A percentile compares a stretch with the other conserved stretches of the same genome.
Evolutionary conservation across 2,329 filamentous ascomycete species (phyloP).

Genomic region (Phoma sp.): DNA sequence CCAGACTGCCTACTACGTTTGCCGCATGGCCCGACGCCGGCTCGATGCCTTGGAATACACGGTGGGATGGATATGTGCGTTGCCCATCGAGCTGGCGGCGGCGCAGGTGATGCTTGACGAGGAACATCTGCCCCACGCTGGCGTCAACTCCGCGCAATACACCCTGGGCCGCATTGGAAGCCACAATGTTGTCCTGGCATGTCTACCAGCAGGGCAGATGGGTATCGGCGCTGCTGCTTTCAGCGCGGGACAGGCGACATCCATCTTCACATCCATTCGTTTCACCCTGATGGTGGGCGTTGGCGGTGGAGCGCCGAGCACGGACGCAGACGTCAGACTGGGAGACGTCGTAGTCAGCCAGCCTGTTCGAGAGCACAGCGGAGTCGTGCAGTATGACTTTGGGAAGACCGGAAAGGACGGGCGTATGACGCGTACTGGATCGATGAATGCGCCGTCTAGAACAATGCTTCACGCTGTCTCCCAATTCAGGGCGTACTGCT

Average conservation of each 20-base stretch:
- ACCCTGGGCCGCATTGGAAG: slow-evolving; percentile 29
- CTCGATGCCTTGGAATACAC: slow-evolving; percentile 28
- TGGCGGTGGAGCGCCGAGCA: not conserved
- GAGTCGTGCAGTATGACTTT: slow-evolving; percentile 16
- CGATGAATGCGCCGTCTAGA: slow-evolving; percentile 11
- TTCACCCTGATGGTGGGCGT: not conserved
- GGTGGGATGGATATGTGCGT: slow-evolving; percentile 44
- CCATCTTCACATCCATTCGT: not conserved
- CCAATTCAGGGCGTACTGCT: not conserved
- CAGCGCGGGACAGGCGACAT: not conserved
- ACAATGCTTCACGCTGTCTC: slow-evolving; percentile 10
- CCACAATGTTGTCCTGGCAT: slow-evolving; percentile 46
- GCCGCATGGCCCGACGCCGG: not conserved
- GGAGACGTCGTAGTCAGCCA: slow-evolving; percentile 20
- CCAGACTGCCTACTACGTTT: too few species aligned
- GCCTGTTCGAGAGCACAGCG: slow-evolving; percentile 1
- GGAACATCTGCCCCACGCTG: slow-evolving; percentile 25
- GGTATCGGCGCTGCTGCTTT: slow-evolving; percentile 42
- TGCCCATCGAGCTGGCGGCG: slow-evolving; percentile 42
- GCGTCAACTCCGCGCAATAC: slow-evolving; percentile 27
- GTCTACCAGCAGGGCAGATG: slow-evolving; percentile 36
- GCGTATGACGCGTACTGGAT: slow-evolving; percentile 7
- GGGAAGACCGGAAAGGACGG: not conserved
- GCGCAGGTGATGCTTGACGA: slow-evolving; percentile 24
- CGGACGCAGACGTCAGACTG: not conserved